Base-by-base conservation (phyloP, 441 rosid species). In the Gossypium trilobum region DNA sequence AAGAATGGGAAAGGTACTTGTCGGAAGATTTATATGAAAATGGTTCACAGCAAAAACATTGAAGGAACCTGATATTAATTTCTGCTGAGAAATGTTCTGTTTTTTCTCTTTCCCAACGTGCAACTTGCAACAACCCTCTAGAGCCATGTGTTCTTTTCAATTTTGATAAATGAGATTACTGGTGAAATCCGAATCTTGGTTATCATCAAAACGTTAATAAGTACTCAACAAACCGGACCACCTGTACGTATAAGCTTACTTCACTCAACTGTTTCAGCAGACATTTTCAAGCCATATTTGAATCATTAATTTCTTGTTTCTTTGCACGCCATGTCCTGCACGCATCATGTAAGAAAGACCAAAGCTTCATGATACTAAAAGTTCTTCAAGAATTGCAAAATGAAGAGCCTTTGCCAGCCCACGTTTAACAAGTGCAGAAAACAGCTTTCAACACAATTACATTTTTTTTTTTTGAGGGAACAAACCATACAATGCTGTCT, bases 1-100 rank as follows among this genome's bases (percentile, higher is more conserved):
- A 39, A 63, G 51, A 36, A 63, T 48, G 6, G 14, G 5, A 48
- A 48, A 48, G 17, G 6, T 48, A n/a, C 44, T 29, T 68, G 16
- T 14, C 1, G 27, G 13, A 54, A 1, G 59, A 69, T 4, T 48
- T 48, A 33, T 33, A 33, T 5, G 39, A 48, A 48, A 1, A 57
- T 5, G 71, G 25, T 67, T 50, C 71, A 69, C 33, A 55, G 20
- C 9, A 69, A 16, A 31, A 54, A 31, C 72, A 68, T 17, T 52
- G 70, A 46, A 52, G 60, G n/a, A 68, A n/a, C 29, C 60, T 68
- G 22, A 23, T 60, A n/a, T n/a, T n/a, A n/a, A 13, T 17, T 36
- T 63, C 13, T 63, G 51, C 27, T 3, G 25, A 62, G 8, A 62
- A 36, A 19, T 1, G 22, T 22, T 17, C 22, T 62, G 22, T 22